phyloP scores from a whole-genome alignment of 352 stramenopile species.

The Globisporangium nunn region DNA sequence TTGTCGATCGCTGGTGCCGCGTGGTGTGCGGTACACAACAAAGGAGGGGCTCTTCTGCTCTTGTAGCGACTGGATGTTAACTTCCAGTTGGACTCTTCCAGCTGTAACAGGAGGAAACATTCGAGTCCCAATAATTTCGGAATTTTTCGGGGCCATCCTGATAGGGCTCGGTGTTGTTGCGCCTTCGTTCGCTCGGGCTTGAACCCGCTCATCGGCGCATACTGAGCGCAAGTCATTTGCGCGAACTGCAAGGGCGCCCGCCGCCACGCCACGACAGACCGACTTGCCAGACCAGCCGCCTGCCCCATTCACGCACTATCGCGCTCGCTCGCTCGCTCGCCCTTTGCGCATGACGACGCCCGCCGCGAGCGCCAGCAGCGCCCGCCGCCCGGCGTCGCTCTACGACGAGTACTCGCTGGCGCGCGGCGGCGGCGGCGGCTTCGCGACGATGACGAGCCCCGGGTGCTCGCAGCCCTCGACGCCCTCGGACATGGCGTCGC shows the following conservation, averaged over 20 bases:
- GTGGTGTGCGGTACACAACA: too few species aligned
- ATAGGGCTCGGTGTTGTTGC: constrained; percentile 1
- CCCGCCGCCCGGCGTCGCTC: constrained; percentile 21
- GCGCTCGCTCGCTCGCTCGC: not conserved
- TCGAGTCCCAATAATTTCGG: not conserved
- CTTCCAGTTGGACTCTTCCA: too few species aligned
- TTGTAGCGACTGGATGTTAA: too few species aligned
- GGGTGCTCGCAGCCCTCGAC: constrained; percentile 13
- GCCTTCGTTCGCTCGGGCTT: not conserved
- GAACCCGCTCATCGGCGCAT: not conserved
- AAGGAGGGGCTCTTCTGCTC: too few species aligned
- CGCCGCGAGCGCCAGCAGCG: not conserved
- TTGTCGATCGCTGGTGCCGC: too few species aligned
- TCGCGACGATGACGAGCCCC: constrained; percentile 8
- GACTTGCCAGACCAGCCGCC: too few species aligned
- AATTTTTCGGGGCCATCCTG: constrained; percentile 1
- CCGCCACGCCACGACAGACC: too few species aligned
- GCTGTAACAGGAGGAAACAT: too few species aligned
- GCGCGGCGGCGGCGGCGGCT: not conserved
- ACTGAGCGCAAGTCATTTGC: not conserved
- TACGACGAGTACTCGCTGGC: constrained; percentile 69
- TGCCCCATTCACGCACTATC: not conserved
- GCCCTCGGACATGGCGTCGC: not conserved
- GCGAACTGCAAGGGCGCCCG: not conserved
- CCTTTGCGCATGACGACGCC: not conserved